Evolutionary conservation across 441 rosid species (phyloP).

Genomic region (Arabidopsis hybrid): DNA sequence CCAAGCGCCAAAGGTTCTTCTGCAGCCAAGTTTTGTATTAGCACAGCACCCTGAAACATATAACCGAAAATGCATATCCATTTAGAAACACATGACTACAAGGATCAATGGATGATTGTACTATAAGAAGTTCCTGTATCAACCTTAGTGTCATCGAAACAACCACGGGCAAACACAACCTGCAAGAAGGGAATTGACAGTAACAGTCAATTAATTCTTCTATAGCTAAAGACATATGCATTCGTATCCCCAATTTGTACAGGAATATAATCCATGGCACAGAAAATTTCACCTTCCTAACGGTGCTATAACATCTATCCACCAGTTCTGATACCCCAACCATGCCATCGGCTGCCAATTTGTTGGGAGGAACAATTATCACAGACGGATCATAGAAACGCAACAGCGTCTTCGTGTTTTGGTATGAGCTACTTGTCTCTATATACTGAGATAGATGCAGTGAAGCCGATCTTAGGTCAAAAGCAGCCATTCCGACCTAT

Average conservation of each 20-base stretch:
- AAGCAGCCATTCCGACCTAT: conserved; percentile 97
- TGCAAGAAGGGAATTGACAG: conserved; percentile 43
- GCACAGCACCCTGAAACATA: conserved; percentile 78
- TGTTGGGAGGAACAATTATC: conserved; percentile 87
- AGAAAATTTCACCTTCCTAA: conserved; percentile 68
- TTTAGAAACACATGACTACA: conserved; percentile 30
- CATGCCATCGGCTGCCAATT: conserved; percentile 89
- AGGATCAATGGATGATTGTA: conserved; percentile 36
- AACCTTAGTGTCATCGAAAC: conserved; percentile 99
- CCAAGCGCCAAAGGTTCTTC: conserved; percentile 95
- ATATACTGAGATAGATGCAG: conserved; percentile 96
- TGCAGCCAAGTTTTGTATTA: conserved; percentile 84
- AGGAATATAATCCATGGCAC: conserved; percentile 16
- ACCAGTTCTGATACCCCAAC: conserved; percentile 91
- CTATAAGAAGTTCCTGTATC: conserved; percentile 25
- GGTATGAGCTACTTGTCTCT: conserved; percentile 96
- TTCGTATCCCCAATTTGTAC: conserved; percentile 1
- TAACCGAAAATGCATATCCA: conserved; percentile 36
- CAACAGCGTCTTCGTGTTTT: conserved; percentile 86
- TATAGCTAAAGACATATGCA: conserved; percentile 11
- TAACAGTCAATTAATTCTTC: conserved; percentile 27
- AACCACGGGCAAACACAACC: conserved; percentile 91
- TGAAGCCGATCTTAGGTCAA: conserved; percentile 90
- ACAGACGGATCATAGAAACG: conserved; percentile 89
- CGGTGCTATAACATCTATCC: conserved; percentile 66